These are phyloP conservation scores for Sclerotinia glacialis DNA, from an alignment of 2,329 filamentous ascomycete species.

Conservation along the genomic window DNA sequence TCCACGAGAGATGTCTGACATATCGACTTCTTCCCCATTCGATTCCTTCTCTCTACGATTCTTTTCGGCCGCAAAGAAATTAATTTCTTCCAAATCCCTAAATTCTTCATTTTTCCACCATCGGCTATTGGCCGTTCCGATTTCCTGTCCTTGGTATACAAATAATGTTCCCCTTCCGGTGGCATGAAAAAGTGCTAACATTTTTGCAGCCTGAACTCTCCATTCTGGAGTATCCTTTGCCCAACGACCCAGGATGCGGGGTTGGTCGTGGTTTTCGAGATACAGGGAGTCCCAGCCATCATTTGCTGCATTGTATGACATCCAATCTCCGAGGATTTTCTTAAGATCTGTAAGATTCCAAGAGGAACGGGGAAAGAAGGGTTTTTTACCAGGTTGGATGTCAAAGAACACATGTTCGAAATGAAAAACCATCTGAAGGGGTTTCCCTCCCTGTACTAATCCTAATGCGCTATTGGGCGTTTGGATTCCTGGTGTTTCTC, in stretches of 20 bases:
- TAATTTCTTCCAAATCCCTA: constrained; percentile 62
- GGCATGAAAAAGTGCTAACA: constrained; percentile 51
- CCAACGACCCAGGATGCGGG: constrained; percentile 49
- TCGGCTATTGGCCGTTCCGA: constrained; percentile 58
- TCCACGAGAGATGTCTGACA: constrained; percentile 45
- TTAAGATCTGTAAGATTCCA: constrained; percentile 44
- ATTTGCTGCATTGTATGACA: constrained; percentile 50
- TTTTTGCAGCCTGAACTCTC: constrained; percentile 48
- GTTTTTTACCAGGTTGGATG: neutral
- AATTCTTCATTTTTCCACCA: constrained; percentile 63
- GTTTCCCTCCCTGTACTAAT: constrained; percentile 54
- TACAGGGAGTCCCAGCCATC: constrained; percentile 58
- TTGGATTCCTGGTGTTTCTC: constrained; percentile 47
- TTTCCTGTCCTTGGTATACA: constrained; percentile 59
- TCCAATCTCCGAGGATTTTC: constrained; percentile 49
- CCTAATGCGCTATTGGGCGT: constrained; percentile 50
- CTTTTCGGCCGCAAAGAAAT: constrained; percentile 40
- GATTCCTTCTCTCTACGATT: constrained; percentile 36
- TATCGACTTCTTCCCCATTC: constrained; percentile 32
- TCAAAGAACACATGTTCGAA: constrained; percentile 51
- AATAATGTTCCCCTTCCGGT: constrained; percentile 55
- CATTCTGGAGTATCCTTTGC: constrained; percentile 44
- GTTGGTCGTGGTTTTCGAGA: constrained; percentile 58
- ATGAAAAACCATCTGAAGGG: constrained; percentile 71
- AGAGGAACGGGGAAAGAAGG: constrained; percentile 37